Evolutionary conservation across 441 rosid species (phyloP), one percentile per base, ranked within the genome.

Genomic region (Euphorbia celastroides): DNA sequence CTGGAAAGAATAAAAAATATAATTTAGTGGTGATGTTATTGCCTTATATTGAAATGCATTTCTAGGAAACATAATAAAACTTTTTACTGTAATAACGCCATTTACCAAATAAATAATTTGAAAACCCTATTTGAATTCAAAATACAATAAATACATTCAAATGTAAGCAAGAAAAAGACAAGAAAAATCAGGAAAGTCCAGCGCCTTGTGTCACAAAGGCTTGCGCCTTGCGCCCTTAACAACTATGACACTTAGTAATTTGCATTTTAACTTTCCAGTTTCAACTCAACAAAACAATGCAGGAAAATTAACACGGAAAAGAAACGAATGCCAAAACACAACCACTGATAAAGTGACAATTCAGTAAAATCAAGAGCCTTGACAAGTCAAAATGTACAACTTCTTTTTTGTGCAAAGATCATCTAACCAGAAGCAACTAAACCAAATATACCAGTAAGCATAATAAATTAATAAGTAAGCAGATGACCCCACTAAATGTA

Each of bases 191-290:
- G n/a, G n/a, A n/a, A n/a, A n/a, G n/a, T n/a, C n/a, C n/a, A n/a
- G n/a, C n/a, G n/a, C n/a, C n/a, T n/a, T n/a, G n/a, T n/a, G n/a
- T n/a, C n/a, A 52, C 57, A n/a, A 23, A 19, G 26, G 14, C 10
- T 20, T 11, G 7, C 20, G 57, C 59, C 7, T 13, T 55, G n/a
- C n/a, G n/a, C n/a, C n/a, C n/a, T n/a, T 57, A 90, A 82, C 31
- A 82, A 73, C 93, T 90, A 86, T 64, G 17, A 69, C 10, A 44
- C 41, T 23, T 36, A 38, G 34, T 32, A 31, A 61, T 28, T 60
- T 20, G 32, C n/a, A 57, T 57, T 25, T 63, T 38, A 66, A 50
- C 14, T 56, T 12, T 20, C 10, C 55, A 38, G 14, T 31, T 25
- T 50, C 23, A 50, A 50, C 23, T 13, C 25, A 23, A 17, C 30